Base-by-base conservation (phyloP, 257 asterid genomes). In the Oldenlandia corymbosa region DNA sequence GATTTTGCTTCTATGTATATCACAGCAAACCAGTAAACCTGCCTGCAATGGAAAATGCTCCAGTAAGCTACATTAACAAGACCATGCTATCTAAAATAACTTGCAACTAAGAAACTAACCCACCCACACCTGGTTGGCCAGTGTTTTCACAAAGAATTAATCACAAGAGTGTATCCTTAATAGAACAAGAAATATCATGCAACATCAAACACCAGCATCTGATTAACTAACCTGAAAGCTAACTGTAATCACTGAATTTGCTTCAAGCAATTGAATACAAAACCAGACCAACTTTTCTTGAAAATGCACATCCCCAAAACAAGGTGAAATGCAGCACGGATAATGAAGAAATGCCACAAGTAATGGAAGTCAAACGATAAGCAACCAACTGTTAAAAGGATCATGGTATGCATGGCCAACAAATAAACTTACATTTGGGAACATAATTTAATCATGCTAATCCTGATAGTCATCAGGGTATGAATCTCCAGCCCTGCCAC, bases 41-140 rank as follows among this genome's bases (percentile, higher is more conserved):
- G 78, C 87, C 90, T 82, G 86, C 84, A 79, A 84, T 73, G 89
- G 78, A 79, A 84, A 84, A 82, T 77, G 75, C 79, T 85, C 83
- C 82, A 76, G 86, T 82, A 83, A 84, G 95, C 90, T 59, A 71
- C 84, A 74, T 77, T 78, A 68, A 74, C 68, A 75, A 75, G 73
- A 79, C 49, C 31, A 24, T 74, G 62, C 71, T 59, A 68, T 58
- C 39, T 58, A 55, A 65, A 65, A 64, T n/a, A 60, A 42, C 53
- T 13, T 60, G 62, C 71, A 58, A 50, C 49, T 76, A 55, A 23
- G 24, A 65, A 59, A 50, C 60, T 30, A 59, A 32, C 45, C 37
- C 53, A 41, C 43, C 53, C 64, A 66, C 58, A 34, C 14, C 57
- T 60, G 9, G 52, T 26, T 12, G 30, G 2, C 10, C 60, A 58